A percentile compares a stretch with the other conserved stretches of the same genome.
Conservation (phyloP, 2,329 filamentous ascomycete species). For the Penicillium italicum region DNA sequence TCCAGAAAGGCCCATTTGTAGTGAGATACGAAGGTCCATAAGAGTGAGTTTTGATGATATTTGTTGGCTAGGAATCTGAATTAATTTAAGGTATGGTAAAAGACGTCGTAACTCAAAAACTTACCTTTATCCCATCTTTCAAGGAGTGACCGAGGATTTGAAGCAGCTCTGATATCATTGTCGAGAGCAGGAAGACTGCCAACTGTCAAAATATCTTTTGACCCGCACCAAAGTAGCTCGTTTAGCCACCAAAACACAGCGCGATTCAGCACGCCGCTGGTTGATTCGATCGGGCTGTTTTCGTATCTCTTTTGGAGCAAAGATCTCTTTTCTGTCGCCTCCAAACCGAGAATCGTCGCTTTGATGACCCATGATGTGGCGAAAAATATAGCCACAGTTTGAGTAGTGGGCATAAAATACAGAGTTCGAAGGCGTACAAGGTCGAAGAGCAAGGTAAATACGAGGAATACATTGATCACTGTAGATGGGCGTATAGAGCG, state of each 20-base stretch:
- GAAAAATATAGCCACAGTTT: conserved; percentile 8
- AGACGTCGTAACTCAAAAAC: not conserved
- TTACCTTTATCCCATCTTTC: conserved; percentile 33
- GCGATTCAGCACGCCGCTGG: conserved; percentile 27
- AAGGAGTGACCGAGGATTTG: conserved; percentile 29
- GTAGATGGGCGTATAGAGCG: conserved; percentile 20
- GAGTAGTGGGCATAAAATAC: conserved; percentile 12
- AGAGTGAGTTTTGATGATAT: conserved; percentile 14
- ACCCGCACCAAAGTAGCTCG: conserved; percentile 28
- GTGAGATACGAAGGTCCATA: conserved; percentile 19
- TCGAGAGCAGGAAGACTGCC: conserved; percentile 44
- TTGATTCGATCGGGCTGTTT: conserved; percentile 20
- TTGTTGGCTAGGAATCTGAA: conserved; percentile 11
- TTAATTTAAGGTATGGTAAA: not conserved
- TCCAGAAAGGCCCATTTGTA: conserved; percentile 18
- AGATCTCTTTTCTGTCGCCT: conserved; percentile 42
- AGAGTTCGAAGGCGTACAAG: conserved; percentile 19
- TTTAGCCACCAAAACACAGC: conserved; percentile 40
- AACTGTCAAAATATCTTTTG: conserved; percentile 32
- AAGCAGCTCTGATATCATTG: conserved; percentile 26
- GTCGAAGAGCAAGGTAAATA: conserved; percentile 13
- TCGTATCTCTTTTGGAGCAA: conserved; percentile 15
- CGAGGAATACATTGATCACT: conserved; percentile 12
- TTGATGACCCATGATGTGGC: conserved; percentile 32
- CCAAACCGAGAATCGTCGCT: conserved; percentile 40